Evolutionary conservation across 1,284 basidiomycete genomes (phyloP).

Genomic region (Ustilago sp.): DNA sequence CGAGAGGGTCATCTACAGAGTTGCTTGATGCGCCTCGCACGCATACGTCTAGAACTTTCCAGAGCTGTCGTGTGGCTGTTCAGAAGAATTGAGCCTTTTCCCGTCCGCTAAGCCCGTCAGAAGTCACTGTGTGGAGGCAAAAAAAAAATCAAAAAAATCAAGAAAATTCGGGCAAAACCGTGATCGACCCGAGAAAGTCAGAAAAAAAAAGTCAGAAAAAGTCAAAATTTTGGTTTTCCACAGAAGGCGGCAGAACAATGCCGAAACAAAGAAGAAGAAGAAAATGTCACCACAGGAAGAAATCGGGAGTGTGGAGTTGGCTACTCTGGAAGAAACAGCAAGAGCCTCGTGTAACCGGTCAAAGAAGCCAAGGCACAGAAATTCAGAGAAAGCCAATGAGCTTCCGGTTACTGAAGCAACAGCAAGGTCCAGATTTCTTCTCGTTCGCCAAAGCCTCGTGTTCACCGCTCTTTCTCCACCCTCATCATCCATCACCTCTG

Average conservation of each 20-base stretch:
- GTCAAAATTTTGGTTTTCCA: neutral
- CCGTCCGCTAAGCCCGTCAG: constrained; percentile 26
- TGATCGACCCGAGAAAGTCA: constrained; percentile 6
- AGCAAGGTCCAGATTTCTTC: neutral
- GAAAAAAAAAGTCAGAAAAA: neutral
- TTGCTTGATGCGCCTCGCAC: neutral
- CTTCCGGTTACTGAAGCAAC: constrained; percentile 5
- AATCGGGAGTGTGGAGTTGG: constrained; percentile 7
- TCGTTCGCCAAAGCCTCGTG: neutral
- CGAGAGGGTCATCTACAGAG: neutral
- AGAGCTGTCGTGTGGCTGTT: constrained; percentile 10
- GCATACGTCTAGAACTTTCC: constrained; percentile 31
- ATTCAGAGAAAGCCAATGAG: neutral
- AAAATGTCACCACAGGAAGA: neutral
- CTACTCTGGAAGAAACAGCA: constrained; percentile 3
- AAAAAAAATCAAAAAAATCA: neutral
- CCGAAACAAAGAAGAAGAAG: constrained; percentile 10
- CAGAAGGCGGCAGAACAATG: constrained; percentile 31
- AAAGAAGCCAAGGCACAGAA: neutral
- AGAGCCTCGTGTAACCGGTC: neutral
- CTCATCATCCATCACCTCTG: neutral
- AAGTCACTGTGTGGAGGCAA: neutral
- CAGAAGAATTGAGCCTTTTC: neutral
- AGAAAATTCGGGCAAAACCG: constrained; percentile 35
- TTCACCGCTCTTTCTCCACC: constrained; percentile 2